Percentiles rank a stretch among this genome's conserved stretches.
These are phyloP conservation scores for Sclerospora graminicola DNA, from an alignment of 352 stramenopile species.

Conservation along the genomic window DNA sequence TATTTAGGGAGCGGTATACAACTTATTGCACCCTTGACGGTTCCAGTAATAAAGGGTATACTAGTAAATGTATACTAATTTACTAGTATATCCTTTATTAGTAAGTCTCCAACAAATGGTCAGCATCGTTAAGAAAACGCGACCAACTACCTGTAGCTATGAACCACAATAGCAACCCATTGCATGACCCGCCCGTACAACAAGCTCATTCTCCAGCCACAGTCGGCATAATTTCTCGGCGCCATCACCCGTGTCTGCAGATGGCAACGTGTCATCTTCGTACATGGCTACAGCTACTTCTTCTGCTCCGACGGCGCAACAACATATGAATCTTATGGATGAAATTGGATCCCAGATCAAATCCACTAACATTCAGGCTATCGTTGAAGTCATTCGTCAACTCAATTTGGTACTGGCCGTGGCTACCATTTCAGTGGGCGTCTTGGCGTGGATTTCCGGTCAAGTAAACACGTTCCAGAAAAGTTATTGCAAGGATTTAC, in stretches of 20 bases:
- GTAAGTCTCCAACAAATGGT: too few species aligned
- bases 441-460: too few species aligned
- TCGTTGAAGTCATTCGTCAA: constrained; percentile 67
- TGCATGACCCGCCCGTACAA: constrained; percentile 35
- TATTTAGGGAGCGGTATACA: too few species aligned
- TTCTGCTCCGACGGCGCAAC: not conserved
- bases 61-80: too few species aligned
- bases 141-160: too few species aligned
- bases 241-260: constrained; percentile 26
- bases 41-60: too few species aligned
- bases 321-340: constrained; percentile 84
- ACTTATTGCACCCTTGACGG: too few species aligned
- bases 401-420: constrained; percentile 71
- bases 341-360: constrained; percentile 77
- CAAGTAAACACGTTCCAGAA: constrained; percentile 72
- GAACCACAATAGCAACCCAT: constrained; percentile 23
- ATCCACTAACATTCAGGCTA: constrained; percentile 70
- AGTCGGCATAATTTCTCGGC: constrained; percentile 14
- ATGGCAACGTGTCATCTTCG: constrained; percentile 1
- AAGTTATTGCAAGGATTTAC: constrained; percentile 77
- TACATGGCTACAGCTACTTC: constrained; percentile 23
- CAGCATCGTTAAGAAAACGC: too few species aligned
- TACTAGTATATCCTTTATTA: too few species aligned
- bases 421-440: constrained; percentile 49
- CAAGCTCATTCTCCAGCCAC: constrained; percentile 19